A percentile compares a stretch with the other conserved stretches of the same genome.
phyloP scores from a whole-genome alignment of 345 rosid genomes.

The Bruguiera parviflora region DNA sequence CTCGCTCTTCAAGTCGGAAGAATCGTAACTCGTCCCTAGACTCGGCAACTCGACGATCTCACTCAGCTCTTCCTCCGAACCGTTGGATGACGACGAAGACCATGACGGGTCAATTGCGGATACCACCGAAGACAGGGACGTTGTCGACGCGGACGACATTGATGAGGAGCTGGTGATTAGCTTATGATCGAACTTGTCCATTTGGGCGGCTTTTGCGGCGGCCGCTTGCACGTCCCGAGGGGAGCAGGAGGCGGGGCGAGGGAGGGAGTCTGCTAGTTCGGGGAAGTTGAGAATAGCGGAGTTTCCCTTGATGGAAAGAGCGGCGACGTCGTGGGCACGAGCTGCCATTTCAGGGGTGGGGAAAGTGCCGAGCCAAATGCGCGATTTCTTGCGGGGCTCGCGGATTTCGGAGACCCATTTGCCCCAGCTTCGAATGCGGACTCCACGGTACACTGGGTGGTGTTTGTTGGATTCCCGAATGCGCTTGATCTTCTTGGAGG shows the following conservation, averaged over 20 bases:
- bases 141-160: conserved; percentile 20
- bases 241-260: conserved; percentile 64
- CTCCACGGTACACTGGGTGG: conserved; percentile 66
- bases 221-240: conserved; percentile 92
- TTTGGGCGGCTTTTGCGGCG: conserved; percentile 79
- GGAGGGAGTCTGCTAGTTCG: conserved; percentile 57
- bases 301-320: conserved; percentile 74
- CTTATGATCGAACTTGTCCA: conserved; percentile 37
- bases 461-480: conserved; percentile 59
- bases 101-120: conserved; percentile 41
- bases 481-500: conserved; percentile 39
- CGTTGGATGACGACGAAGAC: conserved; percentile 20
- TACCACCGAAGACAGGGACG: conserved; percentile 46
- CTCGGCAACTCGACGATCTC: conserved; percentile 82
- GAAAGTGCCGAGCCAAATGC: conserved; percentile 93
- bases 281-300: conserved; percentile 89
- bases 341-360: conserved; percentile 98
- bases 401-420: conserved; percentile 99
- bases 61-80: conserved; percentile 54
- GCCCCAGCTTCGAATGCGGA: conserved; percentile 95
- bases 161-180: conserved; percentile 10
- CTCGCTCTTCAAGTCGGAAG: conserved; percentile 17
- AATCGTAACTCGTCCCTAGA: conserved; percentile 36
- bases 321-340: conserved; percentile 93
- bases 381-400: conserved; percentile 83